Evolutionary conservation across 768 basidiomycete species (phyloP), one percentile per base, ranked within the genome.

Genomic region (Mycena vitilis): DNA sequence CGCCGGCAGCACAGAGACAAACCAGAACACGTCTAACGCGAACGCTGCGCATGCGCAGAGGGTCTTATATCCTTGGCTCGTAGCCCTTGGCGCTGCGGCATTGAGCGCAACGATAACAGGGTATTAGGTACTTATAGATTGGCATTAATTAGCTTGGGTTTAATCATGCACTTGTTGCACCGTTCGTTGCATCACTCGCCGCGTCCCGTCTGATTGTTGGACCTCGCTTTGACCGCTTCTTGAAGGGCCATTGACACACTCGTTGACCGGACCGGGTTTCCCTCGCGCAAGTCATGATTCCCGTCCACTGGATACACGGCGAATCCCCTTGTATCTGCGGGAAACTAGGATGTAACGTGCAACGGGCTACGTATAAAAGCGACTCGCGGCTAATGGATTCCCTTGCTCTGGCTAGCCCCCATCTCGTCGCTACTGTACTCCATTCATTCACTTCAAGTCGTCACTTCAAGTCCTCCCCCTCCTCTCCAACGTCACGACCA

Each of bases 371-470:
- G 51, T 67, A 67, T 71, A 71, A 67, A 64, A 57, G 60, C 25
- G 11, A 18, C 13, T 23, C 23, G 57, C 45, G 1, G 10, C 0
- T 10, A 18, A 25, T 47, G 37, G n/a, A 30, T 56, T 61, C 52
- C 63, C 52, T 64, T 62, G 72, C 72, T 73, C 72, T 68, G 72
- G 72, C 63, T 65, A 73, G 70, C 72, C 70, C 64, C 66, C 60
- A 47, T 61, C 58, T 55, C 42, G 54, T 68, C 63, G 69, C 25
- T 56, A 51, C 45, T 60, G 42, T 52, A 52, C 49, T 52, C 49
- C 56, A 47, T 52, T 37, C 52, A 30, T 60, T 53, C 38, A 52
- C 68, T 66, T 64, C 65, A 48, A 59, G 57, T n/a, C 48, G n/a
- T 53, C 38, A 52, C 68, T 66, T 64, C 65, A 48, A 59, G 57